Conservation (phyloP, 1,284 basidiomycete species). For the Naganishia cerealis region DNA sequence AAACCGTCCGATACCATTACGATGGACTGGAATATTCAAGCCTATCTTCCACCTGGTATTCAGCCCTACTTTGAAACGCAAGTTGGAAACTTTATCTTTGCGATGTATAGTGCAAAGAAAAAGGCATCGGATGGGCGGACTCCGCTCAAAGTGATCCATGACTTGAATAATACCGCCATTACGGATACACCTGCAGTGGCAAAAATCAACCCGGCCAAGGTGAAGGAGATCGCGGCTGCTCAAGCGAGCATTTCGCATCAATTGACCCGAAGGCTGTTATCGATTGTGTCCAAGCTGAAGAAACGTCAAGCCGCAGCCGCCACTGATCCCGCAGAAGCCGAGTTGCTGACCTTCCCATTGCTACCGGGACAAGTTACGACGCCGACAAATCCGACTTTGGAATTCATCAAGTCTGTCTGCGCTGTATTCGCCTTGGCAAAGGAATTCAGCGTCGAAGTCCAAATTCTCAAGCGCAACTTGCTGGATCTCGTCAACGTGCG, state of each 20-base stretch:
- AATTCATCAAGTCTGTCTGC: slow-evolving; percentile 85
- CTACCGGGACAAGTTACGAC: slow-evolving; percentile 82
- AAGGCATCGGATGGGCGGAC: slow-evolving; percentile 62
- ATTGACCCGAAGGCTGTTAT: slow-evolving; percentile 79
- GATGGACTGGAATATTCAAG: slow-evolving; percentile 93
- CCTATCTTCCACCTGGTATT: slow-evolving; percentile 81
- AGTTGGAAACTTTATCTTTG: slow-evolving; percentile 81
- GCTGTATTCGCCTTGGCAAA: slow-evolving; percentile 76
- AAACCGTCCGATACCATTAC: slow-evolving; percentile 63
- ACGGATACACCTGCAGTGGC: slow-evolving; percentile 51
- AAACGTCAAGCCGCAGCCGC: slow-evolving; percentile 65
- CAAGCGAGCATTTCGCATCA: slow-evolving; percentile 74
- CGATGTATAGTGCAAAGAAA: slow-evolving; percentile 75
- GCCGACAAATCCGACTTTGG: slow-evolving; percentile 72
- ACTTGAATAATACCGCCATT: slow-evolving; percentile 53
- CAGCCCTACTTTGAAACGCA: slow-evolving; percentile 75
- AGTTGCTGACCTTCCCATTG: slow-evolving; percentile 74
- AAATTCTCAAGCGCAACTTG: slow-evolving; percentile 82
- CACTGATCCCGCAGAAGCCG: slow-evolving; percentile 59
- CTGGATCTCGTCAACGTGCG: slow-evolving; percentile 84
- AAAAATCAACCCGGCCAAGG: slow-evolving; percentile 67
- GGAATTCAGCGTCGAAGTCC: slow-evolving; percentile 80
- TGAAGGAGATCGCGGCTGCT: slow-evolving; percentile 68
- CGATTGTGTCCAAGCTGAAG: slow-evolving; percentile 68
- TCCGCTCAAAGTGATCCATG: slow-evolving; percentile 74